These are phyloP conservation scores for Apiosordaria backusii DNA, from an alignment of 495 filamentous ascomycete species.

Conservation along the genomic window DNA sequence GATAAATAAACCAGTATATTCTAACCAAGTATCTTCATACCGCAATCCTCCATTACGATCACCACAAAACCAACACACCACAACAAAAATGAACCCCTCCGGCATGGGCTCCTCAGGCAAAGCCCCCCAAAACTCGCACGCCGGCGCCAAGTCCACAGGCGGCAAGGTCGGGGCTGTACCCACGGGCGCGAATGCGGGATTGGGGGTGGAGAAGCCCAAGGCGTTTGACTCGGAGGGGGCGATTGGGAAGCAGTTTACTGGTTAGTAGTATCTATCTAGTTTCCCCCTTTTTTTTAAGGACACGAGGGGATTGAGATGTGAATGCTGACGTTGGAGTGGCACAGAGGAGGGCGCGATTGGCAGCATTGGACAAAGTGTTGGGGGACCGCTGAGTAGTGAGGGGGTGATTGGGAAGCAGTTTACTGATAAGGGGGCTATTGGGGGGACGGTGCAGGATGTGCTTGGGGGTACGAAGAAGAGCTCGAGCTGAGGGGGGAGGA, in stretches of 20 bases:
- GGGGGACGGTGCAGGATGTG: slow-evolving; percentile 41
- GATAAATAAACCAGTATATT: neutral
- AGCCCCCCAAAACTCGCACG: slow-evolving; percentile 15
- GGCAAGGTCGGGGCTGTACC: slow-evolving; percentile 19
- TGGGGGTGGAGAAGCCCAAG: slow-evolving; percentile 26
- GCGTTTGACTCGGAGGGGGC: slow-evolving; percentile 35
- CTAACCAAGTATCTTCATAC: neutral
- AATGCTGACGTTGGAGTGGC: neutral
- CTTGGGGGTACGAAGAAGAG: slow-evolving; percentile 29
- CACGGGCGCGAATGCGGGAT: slow-evolving; percentile 24
- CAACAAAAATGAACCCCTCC: slow-evolving; percentile 9
- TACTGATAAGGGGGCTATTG: slow-evolving; percentile 44
- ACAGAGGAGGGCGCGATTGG: slow-evolving; percentile 50
- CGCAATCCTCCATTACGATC: neutral
- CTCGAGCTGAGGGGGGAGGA: slow-evolving; percentile 4
- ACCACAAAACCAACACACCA: neutral
- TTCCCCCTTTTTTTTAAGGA: neutral
- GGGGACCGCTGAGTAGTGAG: slow-evolving; percentile 51
- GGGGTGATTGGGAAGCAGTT: slow-evolving; percentile 51
- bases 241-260: slow-evolving; percentile 40
- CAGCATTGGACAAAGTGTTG: slow-evolving; percentile 47
- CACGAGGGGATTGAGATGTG: neutral
- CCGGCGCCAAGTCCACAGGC: slow-evolving; percentile 23
- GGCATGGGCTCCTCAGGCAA: neutral
- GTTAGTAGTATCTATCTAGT: slow-evolving; percentile 12